Percentiles rank a stretch among this genome's conserved stretches.
phyloP scores from a whole-genome alignment of 257 asterid species.

The Gynochthodes officinalis region DNA sequence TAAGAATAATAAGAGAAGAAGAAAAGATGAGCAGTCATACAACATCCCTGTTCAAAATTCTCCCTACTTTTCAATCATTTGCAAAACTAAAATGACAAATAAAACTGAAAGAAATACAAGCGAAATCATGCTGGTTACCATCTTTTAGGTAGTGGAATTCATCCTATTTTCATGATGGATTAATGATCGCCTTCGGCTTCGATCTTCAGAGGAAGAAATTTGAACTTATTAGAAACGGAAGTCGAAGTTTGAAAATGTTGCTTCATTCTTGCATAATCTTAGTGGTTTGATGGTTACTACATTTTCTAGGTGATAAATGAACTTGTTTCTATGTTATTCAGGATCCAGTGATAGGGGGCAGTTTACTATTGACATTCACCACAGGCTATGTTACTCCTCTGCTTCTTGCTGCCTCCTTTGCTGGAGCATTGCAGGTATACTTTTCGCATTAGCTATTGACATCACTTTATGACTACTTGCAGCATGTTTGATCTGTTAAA shows the following conservation, averaged over 20 bases:
- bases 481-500: not conserved
- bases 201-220: not conserved
- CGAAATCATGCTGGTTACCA: not conserved
- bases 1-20: not conserved
- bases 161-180: not conserved
- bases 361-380: conserved; percentile 84
- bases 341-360: conserved; percentile 88
- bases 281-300: not conserved
- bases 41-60: not conserved
- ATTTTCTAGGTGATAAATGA: not conserved
- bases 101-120: too few species aligned
- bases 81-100: not conserved
- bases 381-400: conserved; percentile 94
- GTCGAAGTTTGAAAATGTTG: not conserved
- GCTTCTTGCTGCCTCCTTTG: conserved; percentile 96
- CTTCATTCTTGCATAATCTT: not conserved
- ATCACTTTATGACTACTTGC: not conserved
- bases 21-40: not conserved
- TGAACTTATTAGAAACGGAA: not conserved
- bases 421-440: conserved; percentile 94
- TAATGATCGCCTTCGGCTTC: not conserved
- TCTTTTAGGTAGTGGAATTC: not conserved
- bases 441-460: not conserved
- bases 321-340: conserved; percentile 18
- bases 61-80: not conserved